Evolutionary conservation across 306 rosid genomes (phyloP), one percentile per base, ranked within the genome.

Genomic region (Betula pendula): DNA sequence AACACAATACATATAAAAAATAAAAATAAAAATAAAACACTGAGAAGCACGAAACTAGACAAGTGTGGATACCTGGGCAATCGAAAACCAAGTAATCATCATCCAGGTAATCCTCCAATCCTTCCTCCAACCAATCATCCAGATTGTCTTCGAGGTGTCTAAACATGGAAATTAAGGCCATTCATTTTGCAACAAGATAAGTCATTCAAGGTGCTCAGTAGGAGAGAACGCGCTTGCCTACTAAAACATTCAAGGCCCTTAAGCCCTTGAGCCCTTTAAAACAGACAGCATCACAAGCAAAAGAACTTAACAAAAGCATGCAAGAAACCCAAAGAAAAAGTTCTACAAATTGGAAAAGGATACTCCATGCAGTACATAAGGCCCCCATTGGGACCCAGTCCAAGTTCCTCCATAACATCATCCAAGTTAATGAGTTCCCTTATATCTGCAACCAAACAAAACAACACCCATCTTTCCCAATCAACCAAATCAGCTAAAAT

Each of bases 301-400:
- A 29, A 52, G 8, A 33, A 49, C 17, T 44, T 47, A 60, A 11
- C 7, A 69, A 77, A 48, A 19, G 42, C 72, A 66, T 12, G 48
- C 7, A 6, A 20, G 44, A 38, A 68, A 42, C 50, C 17, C 5
- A 4, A 10, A 62, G 8, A 10, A 74, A 7, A 42, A 73, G 14
- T 35, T 45, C 3, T 24, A 17, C 56, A 44, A 47, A 68, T 15
- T 73, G 47, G 71, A 65, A 69, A 94, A 89, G 98, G 97, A 92
- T 95, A 95, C 98, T 92, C 97, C 98, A 95, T 95, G 93, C 98
- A 94, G 85, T 90, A 92, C 43, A 94, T 49, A 79, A 94, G 97
- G 70, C 93, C 93, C 58, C 98, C 98, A 84, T 94, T 94, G 59
- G 98, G 98, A 77, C 98, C 98, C 73, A 94, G 76, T 33, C 93